Evolutionary conservation across 2,329 filamentous ascomycete species (phyloP).

Genomic region (Epichloe sylvatica): DNA sequence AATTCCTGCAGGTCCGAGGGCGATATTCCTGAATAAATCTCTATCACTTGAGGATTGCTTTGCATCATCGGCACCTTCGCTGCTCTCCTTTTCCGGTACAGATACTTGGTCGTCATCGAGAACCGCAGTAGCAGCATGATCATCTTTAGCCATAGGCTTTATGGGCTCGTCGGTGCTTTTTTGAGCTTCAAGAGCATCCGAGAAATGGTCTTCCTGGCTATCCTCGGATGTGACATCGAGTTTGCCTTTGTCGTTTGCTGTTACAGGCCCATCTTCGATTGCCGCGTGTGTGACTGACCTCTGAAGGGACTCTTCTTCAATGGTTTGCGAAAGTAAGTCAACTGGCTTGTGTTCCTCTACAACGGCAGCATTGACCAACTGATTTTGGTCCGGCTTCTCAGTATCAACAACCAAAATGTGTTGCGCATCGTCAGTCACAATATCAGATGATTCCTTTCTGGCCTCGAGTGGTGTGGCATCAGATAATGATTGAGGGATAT

Average conservation of each 20-base stretch:
- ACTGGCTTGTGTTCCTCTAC: neutral
- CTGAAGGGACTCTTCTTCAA: neutral
- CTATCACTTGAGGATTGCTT: neutral
- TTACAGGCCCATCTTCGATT: neutral
- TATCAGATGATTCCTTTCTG: neutral
- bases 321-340: neutral
- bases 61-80: neutral
- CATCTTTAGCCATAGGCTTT: neutral
- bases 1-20: too few species aligned
- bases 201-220: neutral
- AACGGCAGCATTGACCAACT: neutral
- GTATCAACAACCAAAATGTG: neutral
- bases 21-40: neutral
- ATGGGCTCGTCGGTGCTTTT: neutral
- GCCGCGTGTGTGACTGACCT: neutral
- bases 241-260: neutral
- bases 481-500: neutral
- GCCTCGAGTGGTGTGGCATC: neutral
- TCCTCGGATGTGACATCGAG: neutral
- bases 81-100: neutral
- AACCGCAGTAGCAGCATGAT: neutral
- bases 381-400: neutral
- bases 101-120: neutral
- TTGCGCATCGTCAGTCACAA: neutral
- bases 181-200: neutral